Percentiles rank a stretch among this genome's conserved stretches.
These are phyloP conservation scores for Picochlorum sp. DNA, from an alignment of 139 green algal genomes.

Conservation along the genomic window DNA sequence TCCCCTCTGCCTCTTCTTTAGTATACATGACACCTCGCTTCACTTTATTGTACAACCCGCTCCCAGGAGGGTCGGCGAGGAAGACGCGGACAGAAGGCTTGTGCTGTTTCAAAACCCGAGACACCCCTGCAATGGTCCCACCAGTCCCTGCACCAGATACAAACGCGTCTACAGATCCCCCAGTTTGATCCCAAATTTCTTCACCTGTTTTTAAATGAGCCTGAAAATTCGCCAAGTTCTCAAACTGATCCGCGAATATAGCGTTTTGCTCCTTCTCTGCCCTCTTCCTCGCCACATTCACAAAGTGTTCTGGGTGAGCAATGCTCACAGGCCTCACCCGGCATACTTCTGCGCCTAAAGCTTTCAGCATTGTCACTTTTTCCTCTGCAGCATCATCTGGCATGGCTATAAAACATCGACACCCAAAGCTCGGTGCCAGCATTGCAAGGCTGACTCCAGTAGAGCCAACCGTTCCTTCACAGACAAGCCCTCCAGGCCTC, in stretches of 20 bases:
- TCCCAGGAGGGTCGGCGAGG: constrained; percentile 83
- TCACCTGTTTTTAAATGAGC: constrained; percentile 64
- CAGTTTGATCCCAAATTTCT: constrained; percentile 83
- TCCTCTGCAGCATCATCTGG: constrained; percentile 88
- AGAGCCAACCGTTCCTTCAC: constrained; percentile 73
- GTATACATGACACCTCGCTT: constrained; percentile 83
- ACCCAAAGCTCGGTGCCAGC: constrained; percentile 52
- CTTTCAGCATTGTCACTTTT: constrained; percentile 66
- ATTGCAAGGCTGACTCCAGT: constrained; percentile 85
- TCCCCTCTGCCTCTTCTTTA: constrained; percentile 80
- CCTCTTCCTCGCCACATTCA: constrained; percentile 70
- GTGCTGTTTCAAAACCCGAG: constrained; percentile 48
- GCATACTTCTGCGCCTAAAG: constrained; percentile 62
- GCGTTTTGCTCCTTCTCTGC: constrained; percentile 40
- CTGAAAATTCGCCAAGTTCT: constrained; percentile 80
- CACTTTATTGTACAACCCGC: constrained; percentile 53
- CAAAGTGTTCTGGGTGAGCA: constrained; percentile 84
- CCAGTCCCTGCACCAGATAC: constrained; percentile 87
- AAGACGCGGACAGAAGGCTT: constrained; percentile 34
- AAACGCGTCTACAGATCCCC: constrained; percentile 77
- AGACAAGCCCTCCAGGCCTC: constrained; percentile 67
- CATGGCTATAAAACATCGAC: constrained; percentile 74
- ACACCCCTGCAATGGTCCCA: constrained; percentile 87
- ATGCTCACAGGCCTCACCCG: constrained; percentile 87
- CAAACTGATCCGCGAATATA: constrained; percentile 94